phyloP scores from a whole-genome alignment of 148 eudicot species.

The Fagopyrum homotropicum region DNA sequence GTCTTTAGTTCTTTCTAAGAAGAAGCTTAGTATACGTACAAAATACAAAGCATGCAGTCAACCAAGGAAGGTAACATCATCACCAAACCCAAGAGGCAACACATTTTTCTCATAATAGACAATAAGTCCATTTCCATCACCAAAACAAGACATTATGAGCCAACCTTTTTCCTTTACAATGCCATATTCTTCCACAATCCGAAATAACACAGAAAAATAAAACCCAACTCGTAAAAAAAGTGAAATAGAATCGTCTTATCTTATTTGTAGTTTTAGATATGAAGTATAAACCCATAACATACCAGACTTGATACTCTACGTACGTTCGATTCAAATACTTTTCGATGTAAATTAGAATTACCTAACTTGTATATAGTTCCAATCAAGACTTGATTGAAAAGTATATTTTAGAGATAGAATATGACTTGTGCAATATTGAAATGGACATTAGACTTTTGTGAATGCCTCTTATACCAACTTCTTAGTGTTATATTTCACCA shows the following conservation, averaged over 20 bases:
- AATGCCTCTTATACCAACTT: neutral
- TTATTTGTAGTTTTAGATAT: too few relatives aligned
- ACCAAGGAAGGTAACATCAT: slow-evolving; percentile 1
- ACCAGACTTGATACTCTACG: neutral
- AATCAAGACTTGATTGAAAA: neutral
- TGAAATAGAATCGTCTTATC: too few relatives aligned
- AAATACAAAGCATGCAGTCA: neutral
- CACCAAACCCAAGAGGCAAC: slow-evolving; percentile 10
- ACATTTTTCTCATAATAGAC: neutral
- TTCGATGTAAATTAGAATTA: neutral
- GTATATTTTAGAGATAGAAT: slow-evolving; percentile 3
- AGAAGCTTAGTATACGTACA: neutral
- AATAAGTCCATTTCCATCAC: slow-evolving; percentile 7
- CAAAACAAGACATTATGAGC: slow-evolving; percentile 4
- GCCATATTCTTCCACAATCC: neutral
- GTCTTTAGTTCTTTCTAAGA: neutral
- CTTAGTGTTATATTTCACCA: neutral
- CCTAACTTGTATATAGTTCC: neutral
- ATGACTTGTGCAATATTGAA: neutral
- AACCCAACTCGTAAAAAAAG: neutral
- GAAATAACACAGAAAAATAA: neutral
- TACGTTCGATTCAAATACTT: too few relatives aligned
- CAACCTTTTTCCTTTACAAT: neutral
- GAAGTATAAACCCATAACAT: neutral
- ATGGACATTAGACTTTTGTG: neutral